Evolutionary conservation across 495 filamentous ascomycete species (phyloP).

Genomic region (Neurospora sp.): DNA sequence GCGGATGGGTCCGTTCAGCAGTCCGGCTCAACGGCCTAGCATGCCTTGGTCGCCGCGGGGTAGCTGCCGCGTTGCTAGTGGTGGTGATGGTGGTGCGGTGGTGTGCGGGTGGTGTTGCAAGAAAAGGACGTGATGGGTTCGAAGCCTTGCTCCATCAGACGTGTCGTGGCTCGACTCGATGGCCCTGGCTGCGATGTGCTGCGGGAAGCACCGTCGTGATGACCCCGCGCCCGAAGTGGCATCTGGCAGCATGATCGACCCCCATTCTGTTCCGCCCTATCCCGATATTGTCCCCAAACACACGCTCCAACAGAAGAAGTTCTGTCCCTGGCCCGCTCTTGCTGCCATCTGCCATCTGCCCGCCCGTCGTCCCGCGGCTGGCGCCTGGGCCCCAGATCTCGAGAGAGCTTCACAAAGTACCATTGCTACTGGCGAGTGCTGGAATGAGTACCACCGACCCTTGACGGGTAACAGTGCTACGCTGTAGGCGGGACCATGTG

Average conservation of each 20-base stretch:
- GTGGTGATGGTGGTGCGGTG: background rate
- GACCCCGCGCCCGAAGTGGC: background rate
- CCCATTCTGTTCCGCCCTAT: background rate
- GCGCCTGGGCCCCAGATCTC: background rate
- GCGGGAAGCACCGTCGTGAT: background rate
- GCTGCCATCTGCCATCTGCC: slow-evolving; percentile 2
- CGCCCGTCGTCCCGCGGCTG: background rate
- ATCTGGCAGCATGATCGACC: background rate
- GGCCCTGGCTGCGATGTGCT: background rate
- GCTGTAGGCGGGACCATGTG: slow-evolving; percentile 18
- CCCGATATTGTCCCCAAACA: background rate
- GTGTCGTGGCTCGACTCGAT: background rate
- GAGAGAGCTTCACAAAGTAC: background rate
- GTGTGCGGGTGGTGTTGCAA: background rate
- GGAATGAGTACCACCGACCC: background rate
- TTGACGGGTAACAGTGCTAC: background rate
- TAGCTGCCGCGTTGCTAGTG: background rate
- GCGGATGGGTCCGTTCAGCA: background rate
- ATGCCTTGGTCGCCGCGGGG: background rate
- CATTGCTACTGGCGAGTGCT: background rate
- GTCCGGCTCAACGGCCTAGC: background rate
- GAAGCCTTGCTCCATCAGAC: background rate
- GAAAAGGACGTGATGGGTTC: background rate
- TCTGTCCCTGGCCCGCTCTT: background rate
- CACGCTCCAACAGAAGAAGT: background rate